Percentiles rank a stretch among this genome's conserved stretches.
These are phyloP conservation scores for Candida odintsovae DNA, from an alignment of 805 yeast species.

Conservation along the genomic window DNA sequence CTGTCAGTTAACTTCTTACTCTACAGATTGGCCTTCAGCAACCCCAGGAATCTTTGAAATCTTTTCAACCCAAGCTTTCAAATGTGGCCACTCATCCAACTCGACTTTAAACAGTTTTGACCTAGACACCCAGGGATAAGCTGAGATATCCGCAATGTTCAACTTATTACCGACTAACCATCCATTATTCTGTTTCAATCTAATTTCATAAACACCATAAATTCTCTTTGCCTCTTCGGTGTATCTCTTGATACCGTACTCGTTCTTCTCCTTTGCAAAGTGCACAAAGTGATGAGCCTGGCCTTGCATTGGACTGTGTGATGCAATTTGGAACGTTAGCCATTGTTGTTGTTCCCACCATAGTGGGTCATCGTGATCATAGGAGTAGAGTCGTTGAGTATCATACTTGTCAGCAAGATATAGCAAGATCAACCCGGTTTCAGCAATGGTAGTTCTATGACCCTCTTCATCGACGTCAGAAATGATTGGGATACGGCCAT, in stretches of 20 bases:
- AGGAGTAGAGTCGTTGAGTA: slow-evolving; percentile 35
- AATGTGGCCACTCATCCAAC: slow-evolving; percentile 25
- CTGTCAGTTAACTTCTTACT: background rate
- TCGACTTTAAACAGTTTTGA: slow-evolving; percentile 11
- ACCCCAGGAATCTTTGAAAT: slow-evolving; percentile 26
- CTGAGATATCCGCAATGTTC: slow-evolving; percentile 48
- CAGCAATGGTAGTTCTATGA: slow-evolving; percentile 38
- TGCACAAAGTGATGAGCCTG: slow-evolving; percentile 39
- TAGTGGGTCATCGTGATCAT: slow-evolving; percentile 28
- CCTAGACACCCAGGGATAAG: slow-evolving; percentile 48
- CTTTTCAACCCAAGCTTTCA: slow-evolving; percentile 34
- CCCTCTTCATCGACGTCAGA: slow-evolving; percentile 31
- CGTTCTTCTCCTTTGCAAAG: slow-evolving; percentile 41
- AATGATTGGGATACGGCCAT: slow-evolving; percentile 56
- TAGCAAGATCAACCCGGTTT: slow-evolving; percentile 52
- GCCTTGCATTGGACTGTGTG: slow-evolving; percentile 50
- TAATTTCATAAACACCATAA: slow-evolving; percentile 44
- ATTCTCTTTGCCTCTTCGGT: slow-evolving; percentile 42
- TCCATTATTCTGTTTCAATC: slow-evolving; percentile 40
- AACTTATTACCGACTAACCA: slow-evolving; percentile 53
- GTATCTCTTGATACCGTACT: slow-evolving; percentile 46
- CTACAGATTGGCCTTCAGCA: slow-evolving; percentile 9
- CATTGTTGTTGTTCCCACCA: slow-evolving; percentile 49
- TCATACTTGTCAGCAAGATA: slow-evolving; percentile 57
- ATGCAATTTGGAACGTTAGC: slow-evolving; percentile 49